Base-by-base conservation (phyloP, 805 yeast genomes). In the Hanseniaspora valbyensis region DNA sequence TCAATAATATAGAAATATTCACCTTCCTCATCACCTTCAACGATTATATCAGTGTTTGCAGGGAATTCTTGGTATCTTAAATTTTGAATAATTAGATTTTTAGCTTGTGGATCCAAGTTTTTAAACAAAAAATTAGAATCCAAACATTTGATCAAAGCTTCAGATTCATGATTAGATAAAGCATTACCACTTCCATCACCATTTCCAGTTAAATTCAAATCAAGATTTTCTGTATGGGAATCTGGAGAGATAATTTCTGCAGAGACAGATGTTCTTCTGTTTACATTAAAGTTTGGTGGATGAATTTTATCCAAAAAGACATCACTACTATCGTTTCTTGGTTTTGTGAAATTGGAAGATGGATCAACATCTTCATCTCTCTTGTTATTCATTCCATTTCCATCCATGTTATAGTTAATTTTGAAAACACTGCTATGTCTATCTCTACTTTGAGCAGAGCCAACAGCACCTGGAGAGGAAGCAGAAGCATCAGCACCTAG, bases 1-100 rank as follows among this genome's bases (percentile, higher is more conserved):
- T 89, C 96, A 51, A 89, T 77, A 38, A 89, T 79, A 66, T 88
- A 89, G 63, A 90, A 86, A 65, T 70, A 89, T 67, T 90, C 96
- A 57, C 96, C 96, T 32, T 49, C 46, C 61, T 84, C 95, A 60
- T 85, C 96, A 48, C 96, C 96, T 67, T 90, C 96, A 56, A 69
- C 76, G 61, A 89, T 88, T 54, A 90, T 80, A 56, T 77, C 80
- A 5, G 77, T 68, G 51, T 78, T 83, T 49, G 75, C 70, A 2
- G 73, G 61, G 37, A 79, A 77, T 46, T 69, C 66, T 58, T 83
- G 83, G 62, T 83, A 92, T 57, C 81, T 79, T 56, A 92, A 73
- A n/a, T 96, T 94, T 58, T 77, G 76, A 42, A 92, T 76, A 18
- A 92, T 89, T 6, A 90, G 78, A 53, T 74, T 75, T 58, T 85